phyloP scores from a whole-genome alignment of 1,284 basidiomycete genomes.

The Malassezia nana region DNA sequence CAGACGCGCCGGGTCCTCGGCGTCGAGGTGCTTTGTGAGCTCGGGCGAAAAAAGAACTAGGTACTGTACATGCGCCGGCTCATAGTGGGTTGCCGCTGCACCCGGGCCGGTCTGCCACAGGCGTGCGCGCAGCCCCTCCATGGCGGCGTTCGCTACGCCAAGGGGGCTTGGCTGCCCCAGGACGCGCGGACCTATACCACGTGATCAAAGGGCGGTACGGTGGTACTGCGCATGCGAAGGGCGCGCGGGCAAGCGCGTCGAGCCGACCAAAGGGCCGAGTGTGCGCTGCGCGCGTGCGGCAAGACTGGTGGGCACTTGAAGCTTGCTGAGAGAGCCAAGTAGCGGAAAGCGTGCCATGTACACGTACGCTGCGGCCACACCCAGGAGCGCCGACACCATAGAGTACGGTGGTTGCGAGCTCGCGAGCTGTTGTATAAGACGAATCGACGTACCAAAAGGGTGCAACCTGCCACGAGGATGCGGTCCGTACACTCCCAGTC shows the following conservation, averaged over 20 bases:
- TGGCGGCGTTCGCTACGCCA: neutral
- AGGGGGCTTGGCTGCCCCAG: no score
- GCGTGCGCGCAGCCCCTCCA: neutral
- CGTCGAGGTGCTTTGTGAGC: constrained; percentile 2
- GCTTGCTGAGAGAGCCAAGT: neutral
- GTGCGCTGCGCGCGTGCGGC: neutral
- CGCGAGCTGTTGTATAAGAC: constrained; percentile 5
- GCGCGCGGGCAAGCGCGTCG: constrained; percentile 7
- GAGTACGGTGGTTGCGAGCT: constrained; percentile 3
- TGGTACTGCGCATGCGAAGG: constrained; percentile 9
- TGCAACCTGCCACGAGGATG: neutral
- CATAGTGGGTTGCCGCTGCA: neutral
- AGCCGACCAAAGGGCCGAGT: constrained; percentile 5
- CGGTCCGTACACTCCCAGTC: constrained; percentile 11
- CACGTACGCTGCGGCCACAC: neutral
- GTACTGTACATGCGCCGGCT: constrained; percentile 16
- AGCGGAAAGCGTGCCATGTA: neutral
- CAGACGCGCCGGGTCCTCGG: constrained; percentile 13
- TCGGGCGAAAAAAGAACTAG: constrained; percentile 9
- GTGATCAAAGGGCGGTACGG: neutral
- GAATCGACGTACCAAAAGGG: constrained; percentile 1
- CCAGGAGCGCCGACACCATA: constrained; percentile 6
- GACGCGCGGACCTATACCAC: neutral
- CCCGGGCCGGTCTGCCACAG: neutral
- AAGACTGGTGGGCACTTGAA: neutral